phyloP scores from a whole-genome alignment of 2,329 filamentous ascomycete genomes.

The Talaromyces amestolkiae region DNA sequence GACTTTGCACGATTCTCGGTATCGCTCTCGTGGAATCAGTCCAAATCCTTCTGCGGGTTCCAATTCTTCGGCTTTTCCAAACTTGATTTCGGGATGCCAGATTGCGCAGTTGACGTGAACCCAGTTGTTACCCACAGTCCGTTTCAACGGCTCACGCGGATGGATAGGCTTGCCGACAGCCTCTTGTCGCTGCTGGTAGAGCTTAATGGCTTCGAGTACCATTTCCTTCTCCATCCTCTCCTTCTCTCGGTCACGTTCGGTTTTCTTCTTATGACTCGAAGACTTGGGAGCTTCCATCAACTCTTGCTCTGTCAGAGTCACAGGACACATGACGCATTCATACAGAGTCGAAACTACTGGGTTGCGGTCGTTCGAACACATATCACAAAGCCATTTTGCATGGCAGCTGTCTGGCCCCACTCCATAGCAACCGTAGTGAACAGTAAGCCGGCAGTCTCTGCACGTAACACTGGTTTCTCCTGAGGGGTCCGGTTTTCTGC shows the following conservation, averaged over 20 bases:
- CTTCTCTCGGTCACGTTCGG: slow-evolving; percentile 84
- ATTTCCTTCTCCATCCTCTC: slow-evolving; percentile 83
- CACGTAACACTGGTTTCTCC: slow-evolving; percentile 75
- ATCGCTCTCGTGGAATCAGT: slow-evolving; percentile 69
- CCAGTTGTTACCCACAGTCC: slow-evolving; percentile 96
- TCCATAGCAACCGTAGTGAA: slow-evolving; percentile 93
- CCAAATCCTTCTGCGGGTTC: slow-evolving; percentile 88
- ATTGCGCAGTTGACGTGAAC: slow-evolving; percentile 91
- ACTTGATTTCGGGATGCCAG: slow-evolving; percentile 90
- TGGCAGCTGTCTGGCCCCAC: slow-evolving; percentile 62
- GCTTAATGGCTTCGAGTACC: slow-evolving; percentile 73
- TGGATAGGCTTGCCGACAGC: slow-evolving; percentile 77
- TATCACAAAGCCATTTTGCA: slow-evolving; percentile 91
- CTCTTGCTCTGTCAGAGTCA: slow-evolving; percentile 76
- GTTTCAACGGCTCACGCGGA: slow-evolving; percentile 87
- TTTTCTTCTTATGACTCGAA: slow-evolving; percentile 79
- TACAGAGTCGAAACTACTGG: slow-evolving; percentile 92
- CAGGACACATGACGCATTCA: slow-evolving; percentile 86
- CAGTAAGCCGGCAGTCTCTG: slow-evolving; percentile 82
- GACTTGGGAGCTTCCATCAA: slow-evolving; percentile 76
- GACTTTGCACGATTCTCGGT: slow-evolving; percentile 75
- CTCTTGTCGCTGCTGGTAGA: slow-evolving; percentile 78
- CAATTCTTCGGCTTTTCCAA: slow-evolving; percentile 77
- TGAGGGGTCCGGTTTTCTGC: slow-evolving; percentile 67
- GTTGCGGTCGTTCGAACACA: slow-evolving; percentile 90